A percentile compares a stretch with the other conserved stretches of the same genome.
Conservation (phyloP, 2,329 filamentous ascomycete species). For the Venturiaceae sp. region DNA sequence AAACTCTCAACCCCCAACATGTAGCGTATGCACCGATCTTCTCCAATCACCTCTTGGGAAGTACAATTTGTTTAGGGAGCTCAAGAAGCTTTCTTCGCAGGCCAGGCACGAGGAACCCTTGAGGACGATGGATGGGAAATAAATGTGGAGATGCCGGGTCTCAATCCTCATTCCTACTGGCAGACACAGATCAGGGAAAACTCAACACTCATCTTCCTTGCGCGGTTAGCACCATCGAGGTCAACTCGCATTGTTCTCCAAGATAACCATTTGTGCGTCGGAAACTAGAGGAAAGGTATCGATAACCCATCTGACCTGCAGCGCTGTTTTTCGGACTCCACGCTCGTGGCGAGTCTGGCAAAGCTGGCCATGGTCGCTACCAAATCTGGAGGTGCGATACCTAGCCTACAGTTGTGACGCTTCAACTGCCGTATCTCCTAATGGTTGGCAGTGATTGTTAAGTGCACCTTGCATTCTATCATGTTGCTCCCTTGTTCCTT, state of each 20-base stretch:
- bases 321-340: neutral
- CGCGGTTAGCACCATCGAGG: neutral
- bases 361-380: neutral
- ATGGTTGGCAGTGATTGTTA: neutral
- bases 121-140: neutral
- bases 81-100: neutral
- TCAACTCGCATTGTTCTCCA: neutral
- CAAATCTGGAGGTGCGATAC: neutral
- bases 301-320: neutral
- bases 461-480: neutral
- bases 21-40: neutral
- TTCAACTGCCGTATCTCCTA: neutral
- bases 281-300: neutral
- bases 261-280: neutral
- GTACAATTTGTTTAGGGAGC: neutral
- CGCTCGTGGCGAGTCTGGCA: neutral
- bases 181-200: neutral
- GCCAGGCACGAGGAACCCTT: neutral
- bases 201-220: neutral
- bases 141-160: neutral
- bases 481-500: neutral
- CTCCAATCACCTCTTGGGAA: neutral
- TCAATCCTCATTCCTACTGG: neutral
- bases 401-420: neutral
- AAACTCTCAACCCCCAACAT: neutral